Percentiles rank a stretch among this genome's conserved stretches.
phyloP scores from a whole-genome alignment of 495 filamentous ascomycete genomes.

The Endocarpon pusillum region DNA sequence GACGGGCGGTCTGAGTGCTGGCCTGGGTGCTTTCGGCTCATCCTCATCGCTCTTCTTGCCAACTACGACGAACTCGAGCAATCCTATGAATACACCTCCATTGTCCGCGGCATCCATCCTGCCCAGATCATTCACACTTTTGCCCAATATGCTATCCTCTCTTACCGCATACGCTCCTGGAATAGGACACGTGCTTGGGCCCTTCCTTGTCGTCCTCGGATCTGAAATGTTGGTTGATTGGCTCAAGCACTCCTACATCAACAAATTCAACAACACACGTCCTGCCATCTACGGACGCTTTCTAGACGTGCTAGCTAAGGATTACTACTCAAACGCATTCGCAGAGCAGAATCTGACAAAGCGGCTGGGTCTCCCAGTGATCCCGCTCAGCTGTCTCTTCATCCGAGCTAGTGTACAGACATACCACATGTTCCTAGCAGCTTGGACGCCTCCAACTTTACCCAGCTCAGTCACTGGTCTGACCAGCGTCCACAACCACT shows the following conservation, averaged over 20 bases:
- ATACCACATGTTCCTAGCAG: conserved; percentile 95
- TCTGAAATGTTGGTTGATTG: conserved; percentile 96
- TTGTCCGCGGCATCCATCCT: conserved; percentile 45
- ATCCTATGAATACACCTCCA: conserved; percentile 27
- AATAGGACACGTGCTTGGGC: conserved; percentile 75
- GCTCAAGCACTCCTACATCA: conserved; percentile 94
- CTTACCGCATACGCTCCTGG: conserved; percentile 37
- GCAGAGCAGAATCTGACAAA: conserved; percentile 76
- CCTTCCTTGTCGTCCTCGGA: conserved; percentile 81
- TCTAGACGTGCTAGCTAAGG: conserved; percentile 83
- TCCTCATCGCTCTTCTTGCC: conserved; percentile 20
- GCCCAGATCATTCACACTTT: conserved; percentile 71
- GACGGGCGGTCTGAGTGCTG: conserved; percentile 46
- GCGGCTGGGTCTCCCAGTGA: conserved; percentile 76
- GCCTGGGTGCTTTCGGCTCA: conserved; percentile 21
- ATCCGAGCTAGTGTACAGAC: conserved; percentile 89
- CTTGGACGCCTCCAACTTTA: conserved; percentile 56
- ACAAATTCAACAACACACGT: conserved; percentile 93
- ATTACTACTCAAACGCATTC: conserved; percentile 96
- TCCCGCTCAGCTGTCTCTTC: conserved; percentile 87
- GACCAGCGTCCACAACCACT: conserved; percentile 42
- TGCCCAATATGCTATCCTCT: conserved; percentile 40
- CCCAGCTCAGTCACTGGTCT: conserved; percentile 45
- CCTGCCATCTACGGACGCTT: conserved; percentile 78
- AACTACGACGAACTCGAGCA: conserved; percentile 25